Evolutionary conservation across 2,329 filamentous ascomycete species (phyloP), one percentile per base, ranked within the genome.

Genomic region (Aspergillus brunneoviolaceus): DNA sequence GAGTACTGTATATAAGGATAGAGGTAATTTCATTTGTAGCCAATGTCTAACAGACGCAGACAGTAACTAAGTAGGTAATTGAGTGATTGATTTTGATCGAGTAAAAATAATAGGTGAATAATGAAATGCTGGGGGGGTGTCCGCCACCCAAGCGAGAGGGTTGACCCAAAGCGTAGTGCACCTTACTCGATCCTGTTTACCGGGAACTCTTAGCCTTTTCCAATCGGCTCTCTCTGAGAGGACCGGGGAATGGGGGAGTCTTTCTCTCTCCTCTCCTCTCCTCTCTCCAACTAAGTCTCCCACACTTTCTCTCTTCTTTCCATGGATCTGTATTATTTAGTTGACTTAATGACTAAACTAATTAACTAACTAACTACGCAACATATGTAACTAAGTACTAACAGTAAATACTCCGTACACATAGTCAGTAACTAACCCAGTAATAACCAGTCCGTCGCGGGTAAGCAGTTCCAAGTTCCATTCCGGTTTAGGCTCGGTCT

Each of bases 401-500:
- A 23, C 23, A 19, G 19, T 23, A 23, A 3, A 23, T 23, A 19
- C 19, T 19, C 19, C 19, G 19, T 19, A 23, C 23, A 23, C 23
- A 5, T 4, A 33, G 12, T 33, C 31, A 33, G 12, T 12, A 9
- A 33, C 31, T 33, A 33, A 12, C 7, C 31, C 31, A 33, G 31
- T 33, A 33, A 33, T 4, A 1, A 33, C 31, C 31, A 33, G 33
- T 35, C 11, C 11, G 12, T 35, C 53, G 53, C 53, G 65, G 65
- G 57, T 67, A 67, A 65, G 60, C 60, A 56, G 60, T 55, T 29
- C 27, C 27, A 29, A 29, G 27, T 29, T 29, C 6, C 27, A 29
- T 29, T 29, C 27, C 27, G 9, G 27, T 29, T 9, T 62, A 49
- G 35, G 57, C 31, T 31, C 53, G 53, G 59, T 45, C n/a, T 47